A percentile compares a stretch with the other conserved stretches of the same genome.
Evolutionary conservation across 2,329 filamentous ascomycete species (phyloP).

Genomic region (Colletotrichum tropicicola): DNA sequence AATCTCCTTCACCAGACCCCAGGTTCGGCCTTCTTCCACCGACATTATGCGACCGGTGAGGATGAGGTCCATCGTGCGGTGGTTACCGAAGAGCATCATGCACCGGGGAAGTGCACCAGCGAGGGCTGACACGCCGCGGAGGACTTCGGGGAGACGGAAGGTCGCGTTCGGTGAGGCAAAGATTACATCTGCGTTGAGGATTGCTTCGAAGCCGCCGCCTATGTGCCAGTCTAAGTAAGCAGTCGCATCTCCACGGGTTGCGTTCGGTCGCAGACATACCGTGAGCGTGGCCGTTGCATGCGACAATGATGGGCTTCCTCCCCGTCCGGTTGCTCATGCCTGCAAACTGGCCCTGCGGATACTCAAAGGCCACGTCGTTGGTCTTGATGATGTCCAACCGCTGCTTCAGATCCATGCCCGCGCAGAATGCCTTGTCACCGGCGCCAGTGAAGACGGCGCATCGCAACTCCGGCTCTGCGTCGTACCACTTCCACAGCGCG

Average conservation of each 20-base stretch:
- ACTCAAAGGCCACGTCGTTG: slow-evolving; percentile 40
- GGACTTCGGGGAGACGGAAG: slow-evolving; percentile 66
- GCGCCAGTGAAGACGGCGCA: slow-evolving; percentile 62
- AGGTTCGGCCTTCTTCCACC: slow-evolving; percentile 40
- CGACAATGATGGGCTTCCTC: slow-evolving; percentile 42
- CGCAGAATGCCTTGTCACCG: slow-evolving; percentile 59
- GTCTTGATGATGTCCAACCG: slow-evolving; percentile 42
- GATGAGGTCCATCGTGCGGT: slow-evolving; percentile 43
- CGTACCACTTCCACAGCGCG: slow-evolving; percentile 59
- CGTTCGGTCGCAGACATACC: slow-evolving; percentile 38
- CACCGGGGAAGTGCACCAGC: slow-evolving; percentile 64
- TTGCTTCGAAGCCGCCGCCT: slow-evolving; percentile 43
- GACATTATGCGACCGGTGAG: slow-evolving; percentile 38
- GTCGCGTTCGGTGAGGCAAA: slow-evolving; percentile 59
- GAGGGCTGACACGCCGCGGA: slow-evolving; percentile 64
- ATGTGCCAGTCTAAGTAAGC: not conserved
- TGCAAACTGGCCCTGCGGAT: slow-evolving; percentile 43
- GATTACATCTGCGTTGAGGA: slow-evolving; percentile 63
- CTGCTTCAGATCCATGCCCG: slow-evolving; percentile 63
- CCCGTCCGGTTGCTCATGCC: slow-evolving; percentile 45
- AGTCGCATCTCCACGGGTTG: slow-evolving; percentile 16
- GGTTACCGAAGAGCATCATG: slow-evolving; percentile 43
- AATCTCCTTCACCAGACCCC: slow-evolving; percentile 41
- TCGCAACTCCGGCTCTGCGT: slow-evolving; percentile 55
- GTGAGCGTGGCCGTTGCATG: slow-evolving; percentile 42